A percentile compares a stretch with the other conserved stretches of the same genome.
Evolutionary conservation across 768 basidiomycete species (phyloP).

Genomic region (Harrya chromipes): DNA sequence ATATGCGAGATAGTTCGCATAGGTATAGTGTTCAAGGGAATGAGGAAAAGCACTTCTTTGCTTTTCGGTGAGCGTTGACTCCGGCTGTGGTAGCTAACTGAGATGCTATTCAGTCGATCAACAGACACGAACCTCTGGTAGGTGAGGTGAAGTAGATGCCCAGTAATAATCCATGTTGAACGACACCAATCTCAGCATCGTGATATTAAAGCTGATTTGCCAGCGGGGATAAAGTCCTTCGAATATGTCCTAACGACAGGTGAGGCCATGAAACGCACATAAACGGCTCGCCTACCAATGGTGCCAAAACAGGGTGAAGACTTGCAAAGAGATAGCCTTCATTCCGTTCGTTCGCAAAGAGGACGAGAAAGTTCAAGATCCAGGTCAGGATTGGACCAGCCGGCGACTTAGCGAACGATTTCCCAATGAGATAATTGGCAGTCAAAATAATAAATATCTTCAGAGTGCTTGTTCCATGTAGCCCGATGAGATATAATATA

Average conservation of each 20-base stretch:
- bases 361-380: slow-evolving; percentile 67
- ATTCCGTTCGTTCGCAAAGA: slow-evolving; percentile 76
- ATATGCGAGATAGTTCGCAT: slow-evolving; percentile 76
- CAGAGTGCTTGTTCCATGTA: slow-evolving; percentile 80
- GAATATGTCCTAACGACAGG: slow-evolving; percentile 50
- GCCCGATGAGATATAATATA: slow-evolving; percentile 55
- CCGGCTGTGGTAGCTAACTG: slow-evolving; percentile 22
- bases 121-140: slow-evolving; percentile 40
- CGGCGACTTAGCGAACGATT: slow-evolving; percentile 40
- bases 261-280: slow-evolving; percentile 3
- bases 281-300: slow-evolving; percentile 50
- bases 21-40: slow-evolving; percentile 56
- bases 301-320: slow-evolving; percentile 51
- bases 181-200: slow-evolving; percentile 89
- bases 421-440: slow-evolving; percentile 66
- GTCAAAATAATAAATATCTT: slow-evolving; percentile 75
- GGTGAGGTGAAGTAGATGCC: slow-evolving; percentile 50
- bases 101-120: background rate
- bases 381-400: slow-evolving; percentile 60
- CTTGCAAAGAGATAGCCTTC: slow-evolving; percentile 68
- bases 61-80: slow-evolving; percentile 46
- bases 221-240: slow-evolving; percentile 86
- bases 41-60: slow-evolving; percentile 59
- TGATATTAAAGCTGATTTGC: slow-evolving; percentile 94
- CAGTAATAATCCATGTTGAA: slow-evolving; percentile 94